Evolutionary conservation across 352 stramenopile species (phyloP).

Genomic region (Elongisporangium senticosum): DNA sequence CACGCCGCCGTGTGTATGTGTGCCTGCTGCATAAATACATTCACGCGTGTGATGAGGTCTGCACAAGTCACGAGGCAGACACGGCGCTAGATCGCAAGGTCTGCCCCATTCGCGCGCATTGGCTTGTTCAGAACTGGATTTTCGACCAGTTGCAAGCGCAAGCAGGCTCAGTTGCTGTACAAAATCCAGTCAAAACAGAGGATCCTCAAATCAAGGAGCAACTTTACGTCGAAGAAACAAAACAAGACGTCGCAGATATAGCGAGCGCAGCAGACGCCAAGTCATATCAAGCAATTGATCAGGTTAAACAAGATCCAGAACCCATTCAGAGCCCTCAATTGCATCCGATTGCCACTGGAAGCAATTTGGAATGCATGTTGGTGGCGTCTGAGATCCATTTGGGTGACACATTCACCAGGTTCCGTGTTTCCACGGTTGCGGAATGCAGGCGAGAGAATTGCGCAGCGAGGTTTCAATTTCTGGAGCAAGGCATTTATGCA

Average conservation of each 20-base stretch:
- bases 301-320: neutral
- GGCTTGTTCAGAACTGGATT: conserved; percentile 76
- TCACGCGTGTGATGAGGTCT: conserved; percentile 71
- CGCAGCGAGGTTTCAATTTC: conserved; percentile 43
- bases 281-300: neutral
- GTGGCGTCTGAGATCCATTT: conserved; percentile 53
- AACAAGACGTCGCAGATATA: neutral
- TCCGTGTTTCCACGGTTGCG: conserved; percentile 33
- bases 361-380: conserved; percentile 20
- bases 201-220: conserved; percentile 7
- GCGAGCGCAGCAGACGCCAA: neutral
- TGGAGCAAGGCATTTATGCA: conserved; percentile 71
- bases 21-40: conserved; percentile 78
- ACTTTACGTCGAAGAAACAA: neutral
- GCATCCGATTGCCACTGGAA: neutral
- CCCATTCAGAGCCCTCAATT: neutral
- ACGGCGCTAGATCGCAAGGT: conserved; percentile 59
- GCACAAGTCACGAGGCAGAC: conserved; percentile 55
- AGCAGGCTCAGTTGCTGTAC: neutral
- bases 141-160: conserved; percentile 54
- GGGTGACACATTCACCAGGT: conserved; percentile 47
- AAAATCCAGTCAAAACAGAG: neutral
- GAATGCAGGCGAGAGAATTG: conserved; percentile 40
- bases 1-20: conserved; percentile 64
- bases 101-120: conserved; percentile 66